Evolutionary conservation across 2,329 filamentous ascomycete species (phyloP).

Genomic region (Rachicladosporium sp.): DNA sequence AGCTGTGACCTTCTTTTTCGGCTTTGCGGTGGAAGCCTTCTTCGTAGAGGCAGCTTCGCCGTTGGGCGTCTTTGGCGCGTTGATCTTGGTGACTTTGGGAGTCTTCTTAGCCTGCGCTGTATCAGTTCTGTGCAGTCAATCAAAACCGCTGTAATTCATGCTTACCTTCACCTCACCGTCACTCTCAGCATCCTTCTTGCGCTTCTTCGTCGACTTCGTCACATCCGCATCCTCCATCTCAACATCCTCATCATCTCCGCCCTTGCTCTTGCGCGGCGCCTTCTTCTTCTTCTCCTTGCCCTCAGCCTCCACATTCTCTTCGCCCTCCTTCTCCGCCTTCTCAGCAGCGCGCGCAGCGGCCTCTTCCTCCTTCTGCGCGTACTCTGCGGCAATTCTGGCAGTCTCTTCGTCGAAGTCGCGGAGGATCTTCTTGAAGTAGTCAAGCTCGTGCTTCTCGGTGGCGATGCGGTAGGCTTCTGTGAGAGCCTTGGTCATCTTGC

Average conservation of each 20-base stretch:
- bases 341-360: constrained; percentile 27
- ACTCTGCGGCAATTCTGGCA: constrained; percentile 22
- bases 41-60: constrained; percentile 23
- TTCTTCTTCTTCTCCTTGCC: constrained; percentile 39
- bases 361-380: constrained; percentile 18
- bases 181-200: constrained; percentile 57
- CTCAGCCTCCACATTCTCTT: constrained; percentile 39
- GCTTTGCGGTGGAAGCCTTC: constrained; percentile 36
- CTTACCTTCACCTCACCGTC: constrained; percentile 58
- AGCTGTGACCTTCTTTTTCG: constrained; percentile 42
- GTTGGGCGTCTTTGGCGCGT: constrained; percentile 30
- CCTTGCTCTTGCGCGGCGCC: constrained; percentile 19
- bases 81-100: constrained; percentile 37
- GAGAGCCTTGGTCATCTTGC: constrained; percentile 71
- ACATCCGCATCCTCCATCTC: constrained; percentile 55
- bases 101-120: constrained; percentile 34
- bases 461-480: constrained; percentile 70
- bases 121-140: constrained; percentile 15
- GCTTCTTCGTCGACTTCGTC: constrained; percentile 57
- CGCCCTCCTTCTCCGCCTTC: constrained; percentile 27
- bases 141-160: background rate
- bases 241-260: constrained; percentile 23
- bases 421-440: constrained; percentile 74
- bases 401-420: constrained; percentile 42
- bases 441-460: constrained; percentile 61